These are phyloP conservation scores for Aspergillus conjunctus DNA, from an alignment of 495 filamentous ascomycete species.

Conservation along the genomic window DNA sequence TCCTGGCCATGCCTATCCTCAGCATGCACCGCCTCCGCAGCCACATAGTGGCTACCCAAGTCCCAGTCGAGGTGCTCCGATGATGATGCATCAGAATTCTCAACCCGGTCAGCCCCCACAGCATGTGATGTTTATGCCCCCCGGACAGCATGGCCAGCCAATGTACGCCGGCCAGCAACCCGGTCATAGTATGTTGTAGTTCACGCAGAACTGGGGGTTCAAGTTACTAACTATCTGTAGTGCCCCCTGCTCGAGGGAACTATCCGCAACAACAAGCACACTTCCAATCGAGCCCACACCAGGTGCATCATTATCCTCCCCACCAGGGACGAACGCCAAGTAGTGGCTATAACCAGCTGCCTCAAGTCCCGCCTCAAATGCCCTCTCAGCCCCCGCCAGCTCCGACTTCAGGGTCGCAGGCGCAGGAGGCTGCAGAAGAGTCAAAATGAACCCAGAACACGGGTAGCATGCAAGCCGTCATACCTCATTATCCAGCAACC, in stretches of 20 bases:
- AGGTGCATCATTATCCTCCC: conserved; percentile 65
- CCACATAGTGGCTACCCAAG: conserved; percentile 81
- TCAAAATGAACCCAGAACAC: conserved; percentile 52
- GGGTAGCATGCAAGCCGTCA: conserved; percentile 11
- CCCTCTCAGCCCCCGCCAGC: conserved; percentile 45
- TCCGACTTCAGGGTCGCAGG: conserved; percentile 36
- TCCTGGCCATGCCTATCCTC: conserved; percentile 66
- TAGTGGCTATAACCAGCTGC: conserved; percentile 59
- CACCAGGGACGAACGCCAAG: conserved; percentile 61
- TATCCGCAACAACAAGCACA: conserved; percentile 63
- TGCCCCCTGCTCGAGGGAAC: conserved; percentile 58
- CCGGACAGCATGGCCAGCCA: conserved; percentile 68
- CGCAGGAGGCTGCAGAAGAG: conserved; percentile 54
- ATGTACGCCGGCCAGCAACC: conserved; percentile 64
- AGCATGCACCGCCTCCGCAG: conserved; percentile 62
- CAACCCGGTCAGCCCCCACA: conserved; percentile 68
- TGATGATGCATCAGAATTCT: conserved; percentile 84
- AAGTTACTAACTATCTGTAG: conserved; percentile 43
- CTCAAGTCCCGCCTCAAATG: conserved; percentile 51
- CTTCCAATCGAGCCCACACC: conserved; percentile 66
- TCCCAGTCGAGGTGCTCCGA: conserved; percentile 72
- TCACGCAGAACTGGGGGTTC: not conserved
- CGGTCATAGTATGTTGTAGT: conserved; percentile 63
- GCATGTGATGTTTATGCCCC: conserved; percentile 65
- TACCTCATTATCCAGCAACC: conserved; percentile 5